Base-by-base conservation (phyloP, 495 filamentous ascomycete species). In the Echria macrotheca region DNA sequence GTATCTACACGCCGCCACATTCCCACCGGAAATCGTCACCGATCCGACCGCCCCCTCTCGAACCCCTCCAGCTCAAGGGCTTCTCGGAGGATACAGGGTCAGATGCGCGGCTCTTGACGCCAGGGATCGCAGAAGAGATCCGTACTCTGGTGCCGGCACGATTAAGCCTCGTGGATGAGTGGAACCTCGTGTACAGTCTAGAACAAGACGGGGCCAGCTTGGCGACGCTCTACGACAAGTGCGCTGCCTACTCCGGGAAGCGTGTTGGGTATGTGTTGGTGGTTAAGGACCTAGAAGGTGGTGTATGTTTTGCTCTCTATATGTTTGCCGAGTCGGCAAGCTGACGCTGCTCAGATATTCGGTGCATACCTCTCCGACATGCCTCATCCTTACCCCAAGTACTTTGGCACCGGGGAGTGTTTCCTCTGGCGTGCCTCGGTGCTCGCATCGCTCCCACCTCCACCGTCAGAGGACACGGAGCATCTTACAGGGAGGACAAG, bases 381-480 rank as follows among this genome's bases (percentile, higher is more conserved):
- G 23, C 90, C 90, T 3, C 84, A 83, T 57, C 86, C 87, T 0
- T 65, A 77, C n/a, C 59, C 86, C 0, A 87, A 91, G 46, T 98
- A 93, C 74, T 97, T 82, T 65, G 93, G 93, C 62, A 96, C 85
- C 1, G 93, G 94, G 55, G 93, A 98, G 69, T 96, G 94, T 65
- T 98, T 98, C 72, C 83, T 98, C 60, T 98, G 93, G 93, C 85
- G 89, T 31, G 86, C 90, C 1, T 81, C 80, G 39, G 60, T 75
- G 1, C 68, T 84, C 39, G 63, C 83, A 6, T 66, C 75, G 2
- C 74, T 83, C 2, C 87, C 87, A 1, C 89, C 83, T 0, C 89
- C 87, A 0, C 87, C 87, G 0, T 84, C 80, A 23, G 75, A 80
- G 26, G 85, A 91, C 63, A 89, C 84, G 2, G 83, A 81, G 5